Conservation (phyloP, 1,284 basidiomycete species). For the Tilletia walkeri region DNA sequence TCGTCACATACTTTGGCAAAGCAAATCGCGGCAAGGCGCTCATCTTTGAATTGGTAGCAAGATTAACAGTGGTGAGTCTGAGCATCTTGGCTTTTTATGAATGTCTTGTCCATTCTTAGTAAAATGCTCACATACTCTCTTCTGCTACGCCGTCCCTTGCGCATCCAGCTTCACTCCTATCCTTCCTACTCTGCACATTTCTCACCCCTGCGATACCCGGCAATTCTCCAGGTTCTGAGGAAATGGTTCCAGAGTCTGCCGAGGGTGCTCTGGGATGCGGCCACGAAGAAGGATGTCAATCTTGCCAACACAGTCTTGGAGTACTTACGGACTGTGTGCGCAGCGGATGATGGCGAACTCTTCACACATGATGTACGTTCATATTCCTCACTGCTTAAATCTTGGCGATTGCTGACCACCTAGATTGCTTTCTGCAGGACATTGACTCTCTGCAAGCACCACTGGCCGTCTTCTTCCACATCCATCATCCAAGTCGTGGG, state of each 20-base stretch:
- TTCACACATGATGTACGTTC: not conserved
- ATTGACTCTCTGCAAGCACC: slow-evolving; percentile 12
- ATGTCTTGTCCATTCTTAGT: too few species aligned
- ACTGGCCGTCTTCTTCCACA: slow-evolving; percentile 12
- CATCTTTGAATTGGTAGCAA: slow-evolving; percentile 37
- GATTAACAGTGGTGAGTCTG: slow-evolving; percentile 19
- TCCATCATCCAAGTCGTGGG: not conserved
- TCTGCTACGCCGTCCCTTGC: too few species aligned
- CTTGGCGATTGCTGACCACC: not conserved
- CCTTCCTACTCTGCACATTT: slow-evolving; percentile 2
- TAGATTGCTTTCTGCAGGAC: not conserved
- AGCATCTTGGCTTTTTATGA: not conserved
- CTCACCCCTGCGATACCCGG: not conserved
- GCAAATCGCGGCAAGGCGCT: slow-evolving; percentile 31
- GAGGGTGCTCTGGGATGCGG: not conserved
- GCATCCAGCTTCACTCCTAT: not conserved
- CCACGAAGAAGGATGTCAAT: slow-evolving; percentile 7
- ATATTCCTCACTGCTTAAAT: not conserved
- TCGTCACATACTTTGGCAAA: slow-evolving; percentile 28
- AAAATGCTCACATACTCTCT: not conserved
- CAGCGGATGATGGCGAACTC: not conserved
- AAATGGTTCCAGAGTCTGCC: not conserved
- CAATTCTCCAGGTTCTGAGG: not conserved
- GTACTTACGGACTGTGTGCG: slow-evolving; percentile 5
- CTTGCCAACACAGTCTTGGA: not conserved